These are phyloP conservation scores for Jamesozyma gamospora DNA, from an alignment of 805 yeast genomes.

Conservation along the genomic window DNA sequence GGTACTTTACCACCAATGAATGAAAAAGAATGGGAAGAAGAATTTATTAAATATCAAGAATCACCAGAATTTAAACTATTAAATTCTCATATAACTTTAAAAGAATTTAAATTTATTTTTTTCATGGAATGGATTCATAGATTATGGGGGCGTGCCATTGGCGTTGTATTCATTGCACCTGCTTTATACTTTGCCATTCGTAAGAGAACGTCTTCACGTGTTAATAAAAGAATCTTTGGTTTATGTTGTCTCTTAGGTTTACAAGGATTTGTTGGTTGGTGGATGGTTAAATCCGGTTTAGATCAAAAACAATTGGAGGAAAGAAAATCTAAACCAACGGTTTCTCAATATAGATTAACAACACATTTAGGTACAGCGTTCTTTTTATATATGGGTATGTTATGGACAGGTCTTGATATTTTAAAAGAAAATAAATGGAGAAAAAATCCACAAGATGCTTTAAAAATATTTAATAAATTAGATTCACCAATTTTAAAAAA, in stretches of 20 bases:
- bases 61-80: conserved; percentile 88
- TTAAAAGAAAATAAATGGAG: conserved; percentile 64
- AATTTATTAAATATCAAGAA: conserved; percentile 67
- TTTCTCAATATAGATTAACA: conserved; percentile 87
- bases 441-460: conserved; percentile 50
- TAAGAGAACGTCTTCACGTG: conserved; percentile 54
- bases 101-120: conserved; percentile 89
- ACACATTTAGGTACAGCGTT: conserved; percentile 93
- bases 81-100: conserved; percentile 72
- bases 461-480: conserved; percentile 45
- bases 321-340: conserved; percentile 91
- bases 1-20: conserved; percentile 85
- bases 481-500: conserved; percentile 49
- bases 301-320: conserved; percentile 69
- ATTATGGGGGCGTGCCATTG: conserved; percentile 84
- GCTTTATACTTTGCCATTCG: conserved; percentile 69
- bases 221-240: conserved; percentile 58
- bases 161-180: conserved; percentile 72
- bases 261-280: conserved; percentile 97
- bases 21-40: conserved; percentile 75
- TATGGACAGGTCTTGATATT: conserved; percentile 82
- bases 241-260: conserved; percentile 73
- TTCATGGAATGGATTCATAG: conserved; percentile 98
- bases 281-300: conserved; percentile 98
- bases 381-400: conserved; percentile 74